Base-by-base conservation (phyloP, 352 stramenopile genomes). In the Phytopythium boreale region DNA sequence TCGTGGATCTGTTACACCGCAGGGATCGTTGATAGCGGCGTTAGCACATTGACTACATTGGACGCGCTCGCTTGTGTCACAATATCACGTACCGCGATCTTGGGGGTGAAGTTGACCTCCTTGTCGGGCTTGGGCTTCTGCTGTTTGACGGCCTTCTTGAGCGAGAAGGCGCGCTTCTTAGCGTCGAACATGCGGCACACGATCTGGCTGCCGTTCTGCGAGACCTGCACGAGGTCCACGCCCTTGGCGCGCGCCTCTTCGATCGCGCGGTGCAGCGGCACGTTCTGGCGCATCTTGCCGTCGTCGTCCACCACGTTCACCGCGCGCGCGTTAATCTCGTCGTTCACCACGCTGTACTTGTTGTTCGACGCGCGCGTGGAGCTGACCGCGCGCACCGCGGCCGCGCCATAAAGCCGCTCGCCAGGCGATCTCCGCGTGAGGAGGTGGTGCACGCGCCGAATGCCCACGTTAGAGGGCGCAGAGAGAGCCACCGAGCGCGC, bases 181-280 rank as follows among this genome's bases (percentile, higher is more conserved):
- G 77, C 76, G 65, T 93, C 79, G 56, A 93, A 93, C 53, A 93
- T 69, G 49, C 77, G 72, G 56, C 84, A 93, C 1, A 93, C 64
- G 9, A 74, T 67, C 1, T 74, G 49, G 12, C 70, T 66, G 14
- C 77, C 75, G 44, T 58, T 66, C 27, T 71, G 67, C 12, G 80
- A 87, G 46, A 94, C 82, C 61, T 94, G 83, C 62, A 94, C 83
- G 31, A 94, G 76, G 63, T 94, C 86, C 52, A 94, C 68, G 46
- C 79, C 79, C 46, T 67, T 67, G 1, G 58, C 57, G 20, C 59
- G 61, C 2, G 86, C 86, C 37, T 90, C 77, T 20, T 77, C 24
- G n/a, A 92, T 61, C 22, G 86, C 86, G 47, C 82, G 53, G 34
- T 57, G 58, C 55, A 88, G 69, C 15, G 83, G 82, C 50, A 94